Base-by-base conservation (phyloP, 768 basidiomycete species). In the Sarcodon sp. region DNA sequence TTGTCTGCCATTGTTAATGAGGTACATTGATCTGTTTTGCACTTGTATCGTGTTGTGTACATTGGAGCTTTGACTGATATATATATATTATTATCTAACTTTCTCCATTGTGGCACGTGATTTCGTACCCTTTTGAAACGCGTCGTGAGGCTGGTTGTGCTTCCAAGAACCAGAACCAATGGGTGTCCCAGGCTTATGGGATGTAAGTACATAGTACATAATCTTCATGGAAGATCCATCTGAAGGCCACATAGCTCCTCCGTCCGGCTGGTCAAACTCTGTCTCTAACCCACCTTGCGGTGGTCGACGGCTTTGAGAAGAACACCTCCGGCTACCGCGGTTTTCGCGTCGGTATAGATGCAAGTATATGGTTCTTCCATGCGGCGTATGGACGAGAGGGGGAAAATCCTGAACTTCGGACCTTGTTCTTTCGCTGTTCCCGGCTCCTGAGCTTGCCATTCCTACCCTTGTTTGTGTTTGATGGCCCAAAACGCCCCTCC, bases 381-480 rank as follows among this genome's bases (percentile, higher is more conserved):
- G 81, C 79, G 0, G 74, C 81, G 18, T 77, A 84, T 53, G 81
- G 83, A 10, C 69, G 65, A 48, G 83, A 85, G 55, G 90, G 89
- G 10, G 87, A 91, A 61, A 92, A 92, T 50, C 90, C 90, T 7
- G 85, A 88, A 47, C 69, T 92, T 7, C 70, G 89, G 27, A 91
- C 86, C 0, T 66, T 86, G 6, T 84, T 92, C 68, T 93, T 90
- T 63, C 83, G 87, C 41, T 89, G 88, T 61, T 79, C 82, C 35
- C 77, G 76, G 18, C 73, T 96, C 3, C 76, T 87, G 62, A 75
- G 72, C 48, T 72, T 80, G 5, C 89, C 91, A 0, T 79, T 94
- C 53, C 72, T 91, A 9, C 89, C 89, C 0, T 72, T 96, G 10
- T 93, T 94, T 61, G 87, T 94, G 4, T 96, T 94, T 58, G 90